These are phyloP conservation scores for Artemisia tridentata DNA, from an alignment of 129 eudicot species.

Conservation along the genomic window DNA sequence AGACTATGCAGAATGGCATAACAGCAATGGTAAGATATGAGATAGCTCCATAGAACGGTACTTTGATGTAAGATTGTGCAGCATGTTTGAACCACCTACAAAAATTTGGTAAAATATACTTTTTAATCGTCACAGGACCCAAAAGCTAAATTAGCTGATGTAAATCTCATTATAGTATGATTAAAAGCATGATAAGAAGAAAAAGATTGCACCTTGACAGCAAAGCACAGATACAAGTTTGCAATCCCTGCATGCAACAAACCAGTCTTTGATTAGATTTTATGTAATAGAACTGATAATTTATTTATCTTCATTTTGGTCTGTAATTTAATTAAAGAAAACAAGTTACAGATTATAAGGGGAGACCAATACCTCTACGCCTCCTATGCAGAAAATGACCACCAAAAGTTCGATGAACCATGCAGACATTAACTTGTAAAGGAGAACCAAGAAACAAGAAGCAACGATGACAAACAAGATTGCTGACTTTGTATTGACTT, in stretches of 20 bases:
- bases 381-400: conserved; percentile 85
- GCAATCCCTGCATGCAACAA: conserved; percentile 59
- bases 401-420: conserved; percentile 83
- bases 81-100: conserved; percentile 71
- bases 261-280: conserved; percentile 1
- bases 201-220: conserved; percentile 55
- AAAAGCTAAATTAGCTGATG: not conserved
- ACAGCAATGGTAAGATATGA: conserved; percentile 80
- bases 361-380: conserved; percentile 60
- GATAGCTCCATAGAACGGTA: conserved; percentile 71
- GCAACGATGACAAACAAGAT: conserved; percentile 74
- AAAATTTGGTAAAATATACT: conserved; percentile 1
- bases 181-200: conserved; percentile 6
- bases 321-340: not conserved
- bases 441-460: conserved; percentile 77
- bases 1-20: conserved; percentile 71
- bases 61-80: conserved; percentile 56
- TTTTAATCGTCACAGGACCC: not conserved
- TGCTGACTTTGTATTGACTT: conserved; percentile 66
- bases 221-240: conserved; percentile 70
- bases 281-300: not conserved
- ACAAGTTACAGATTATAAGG: not conserved
- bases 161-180: conserved; percentile 10
- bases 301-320: conserved; percentile 9
- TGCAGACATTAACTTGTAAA: conserved; percentile 71